These are phyloP conservation scores for Sporothrix euskadiensis DNA, from an alignment of 2,329 filamentous ascomycete species.

Conservation along the genomic window DNA sequence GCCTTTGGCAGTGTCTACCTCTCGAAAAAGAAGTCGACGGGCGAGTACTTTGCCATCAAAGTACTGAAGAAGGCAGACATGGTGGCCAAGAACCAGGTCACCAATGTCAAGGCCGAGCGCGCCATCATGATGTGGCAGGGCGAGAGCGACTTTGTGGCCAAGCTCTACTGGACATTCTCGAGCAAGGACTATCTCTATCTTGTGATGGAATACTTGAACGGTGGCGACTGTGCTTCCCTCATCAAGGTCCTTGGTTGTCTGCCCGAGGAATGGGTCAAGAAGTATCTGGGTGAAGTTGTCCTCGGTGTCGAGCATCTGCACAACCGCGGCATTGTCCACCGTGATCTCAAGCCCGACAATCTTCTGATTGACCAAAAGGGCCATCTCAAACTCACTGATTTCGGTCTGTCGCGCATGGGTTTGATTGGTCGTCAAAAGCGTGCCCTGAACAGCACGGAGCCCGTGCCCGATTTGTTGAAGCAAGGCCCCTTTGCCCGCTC, in stretches of 20 bases:
- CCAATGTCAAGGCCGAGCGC: conserved; percentile 96
- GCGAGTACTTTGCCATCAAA: conserved; percentile 98
- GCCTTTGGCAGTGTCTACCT: conserved; percentile 97
- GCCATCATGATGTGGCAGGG: conserved; percentile 99
- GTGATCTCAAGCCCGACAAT: conserved; percentile 96
- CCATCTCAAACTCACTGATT: conserved; percentile 95
- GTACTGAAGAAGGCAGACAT: conserved; percentile 99
- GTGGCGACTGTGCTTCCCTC: conserved; percentile 92
- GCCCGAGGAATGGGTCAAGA: conserved; percentile 96
- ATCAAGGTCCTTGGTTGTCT: conserved; percentile 92
- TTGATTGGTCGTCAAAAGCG: conserved; percentile 94
- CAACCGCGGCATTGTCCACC: conserved; percentile 90
- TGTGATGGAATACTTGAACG: conserved; percentile 99
- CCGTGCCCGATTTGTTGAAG: conserved; percentile 89
- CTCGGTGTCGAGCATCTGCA: conserved; percentile 97
- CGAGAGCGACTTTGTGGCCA: conserved; percentile 97
- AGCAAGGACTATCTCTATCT: conserved; percentile 99
- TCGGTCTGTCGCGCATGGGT: conserved; percentile 95
- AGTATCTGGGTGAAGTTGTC: conserved; percentile 93
- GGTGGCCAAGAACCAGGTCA: conserved; percentile 99
- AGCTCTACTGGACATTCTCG: conserved; percentile 99
- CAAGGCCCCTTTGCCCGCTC: conserved; percentile 86
- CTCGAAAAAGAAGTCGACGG: conserved; percentile 97
- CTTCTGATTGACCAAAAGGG: conserved; percentile 95
- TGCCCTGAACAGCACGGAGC: conserved; percentile 77